Percentiles rank a stretch among this genome's conserved stretches.
These are phyloP conservation scores for Kokia cookei DNA, from an alignment of 441 rosid genomes.

Conservation along the genomic window DNA sequence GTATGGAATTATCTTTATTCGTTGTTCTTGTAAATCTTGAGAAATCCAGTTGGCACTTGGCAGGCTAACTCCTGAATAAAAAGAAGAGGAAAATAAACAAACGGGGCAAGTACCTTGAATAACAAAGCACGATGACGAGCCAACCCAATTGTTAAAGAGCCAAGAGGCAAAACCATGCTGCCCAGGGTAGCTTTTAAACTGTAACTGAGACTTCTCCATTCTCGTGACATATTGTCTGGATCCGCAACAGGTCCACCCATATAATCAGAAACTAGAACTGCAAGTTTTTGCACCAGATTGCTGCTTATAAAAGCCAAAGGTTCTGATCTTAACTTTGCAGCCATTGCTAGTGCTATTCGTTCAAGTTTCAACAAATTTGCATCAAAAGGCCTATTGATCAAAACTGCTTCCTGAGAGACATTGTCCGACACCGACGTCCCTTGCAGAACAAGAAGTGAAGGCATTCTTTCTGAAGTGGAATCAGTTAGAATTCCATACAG, in stretches of 20 bases:
- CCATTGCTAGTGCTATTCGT: slow-evolving; percentile 59
- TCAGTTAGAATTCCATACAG: slow-evolving; percentile 63
- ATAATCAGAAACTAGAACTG: slow-evolving; percentile 71
- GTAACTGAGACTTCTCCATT: slow-evolving; percentile 72
- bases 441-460: slow-evolving; percentile 87
- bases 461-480: slow-evolving; percentile 68
- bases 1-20: not conserved
- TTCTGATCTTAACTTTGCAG: slow-evolving; percentile 46
- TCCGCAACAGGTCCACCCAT: slow-evolving; percentile 95
- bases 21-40: not conserved
- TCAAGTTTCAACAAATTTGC: slow-evolving; percentile 75
- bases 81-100: not conserved
- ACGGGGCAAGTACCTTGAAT: slow-evolving; percentile 58
- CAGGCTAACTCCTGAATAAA: not conserved
- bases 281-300: slow-evolving; percentile 62
- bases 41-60: not conserved
- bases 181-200: slow-evolving; percentile 85
- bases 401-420: slow-evolving; percentile 83
- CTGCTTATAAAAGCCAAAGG: slow-evolving; percentile 31
- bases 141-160: slow-evolving; percentile 86
- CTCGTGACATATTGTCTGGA: slow-evolving; percentile 67
- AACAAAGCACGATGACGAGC: slow-evolving; percentile 97
- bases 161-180: slow-evolving; percentile 96
- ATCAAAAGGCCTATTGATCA: slow-evolving; percentile 85
- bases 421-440: slow-evolving; percentile 57